Base-by-base conservation (phyloP, 2,329 filamentous ascomycete genomes). In the Neonectria faginata region DNA sequence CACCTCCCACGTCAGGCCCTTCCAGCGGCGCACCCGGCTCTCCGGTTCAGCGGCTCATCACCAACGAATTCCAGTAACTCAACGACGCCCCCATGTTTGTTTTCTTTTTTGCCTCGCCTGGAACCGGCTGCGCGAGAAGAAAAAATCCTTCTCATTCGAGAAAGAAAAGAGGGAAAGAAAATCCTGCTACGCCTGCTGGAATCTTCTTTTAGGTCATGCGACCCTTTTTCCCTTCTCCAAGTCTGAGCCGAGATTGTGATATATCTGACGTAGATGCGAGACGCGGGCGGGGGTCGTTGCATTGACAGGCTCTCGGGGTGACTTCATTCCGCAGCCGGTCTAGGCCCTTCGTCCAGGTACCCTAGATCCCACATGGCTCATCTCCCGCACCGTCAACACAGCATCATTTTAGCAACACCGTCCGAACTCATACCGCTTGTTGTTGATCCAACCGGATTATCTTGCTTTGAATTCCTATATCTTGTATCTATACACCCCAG, bases 271-370 rank as follows among this genome's bases (percentile, higher is more conserved):
- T 69, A 54, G 65, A 56, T 45, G 33, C 50, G 50, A 63, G 60
- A 60, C 51, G 41, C 16, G 41, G 8, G 42, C 62, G 60, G 66
- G 60, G 55, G 48, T 55, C 58, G 39, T 63, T 39, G 57, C 61
- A 63, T 59, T 63, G 50, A 57, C 57, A 16, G 63, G 61, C 66
- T 64, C 64, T 67, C 70, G 63, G 39, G 54, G 69, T 72, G 72
- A 74, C 72, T 73, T 74, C 69, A 72, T 68, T 61, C 57, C 72
- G 69, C 72, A 73, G 62, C 69, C 53, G 50, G 44, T 56, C 51
- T 41, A 53, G 54, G 56, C 56, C 52, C 63, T 56, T 60, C 9
- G 31, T 25, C 70, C 63, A 62, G 67, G 71, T 72, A 71, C 67
- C 72, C 66, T 65, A 70, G 68, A 63, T 51, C 22, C 62, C 51